phyloP scores from a whole-genome alignment of 208 protist species.

The Leishmania guyanensis region DNA sequence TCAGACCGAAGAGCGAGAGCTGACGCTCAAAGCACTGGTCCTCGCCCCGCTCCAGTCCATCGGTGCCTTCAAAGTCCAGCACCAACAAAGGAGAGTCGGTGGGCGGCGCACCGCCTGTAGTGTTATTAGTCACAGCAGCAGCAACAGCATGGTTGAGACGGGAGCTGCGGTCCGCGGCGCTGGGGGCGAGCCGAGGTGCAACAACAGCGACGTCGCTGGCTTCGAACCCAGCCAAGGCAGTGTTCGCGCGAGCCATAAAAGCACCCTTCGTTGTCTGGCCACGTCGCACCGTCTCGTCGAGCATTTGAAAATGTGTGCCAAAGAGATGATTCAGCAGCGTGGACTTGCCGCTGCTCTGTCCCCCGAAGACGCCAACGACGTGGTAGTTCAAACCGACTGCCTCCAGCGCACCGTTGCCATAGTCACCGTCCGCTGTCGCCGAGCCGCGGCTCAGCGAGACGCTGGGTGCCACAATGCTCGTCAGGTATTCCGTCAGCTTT shows the following conservation, averaged over 20 bases:
- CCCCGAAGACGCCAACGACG: slow-evolving; percentile 95
- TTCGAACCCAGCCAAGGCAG: slow-evolving; percentile 29
- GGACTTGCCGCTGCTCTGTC: slow-evolving; percentile 97
- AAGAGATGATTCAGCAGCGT: slow-evolving; percentile 98
- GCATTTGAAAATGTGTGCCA: slow-evolving; percentile 93
- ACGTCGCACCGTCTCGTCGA: slow-evolving; percentile 88
- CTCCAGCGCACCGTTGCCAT: not conserved
- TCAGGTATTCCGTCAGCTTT: slow-evolving; percentile 56
- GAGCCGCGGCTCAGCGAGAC: not conserved
- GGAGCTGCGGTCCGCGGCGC: slow-evolving; percentile 18
- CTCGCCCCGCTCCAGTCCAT: slow-evolving; percentile 96
- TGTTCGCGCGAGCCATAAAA: slow-evolving; percentile 62
- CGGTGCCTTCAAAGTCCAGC: slow-evolving; percentile 98
- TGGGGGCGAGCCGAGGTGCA: not conserved
- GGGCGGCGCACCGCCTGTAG: not conserved
- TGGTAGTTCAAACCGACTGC: slow-evolving; percentile 72
- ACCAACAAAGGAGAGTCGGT: slow-evolving; percentile 78
- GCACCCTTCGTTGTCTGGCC: slow-evolving; percentile 96
- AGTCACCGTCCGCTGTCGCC: not conserved
- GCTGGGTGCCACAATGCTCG: slow-evolving; percentile 8
- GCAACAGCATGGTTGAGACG: slow-evolving; percentile 17
- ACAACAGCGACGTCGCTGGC: not conserved
- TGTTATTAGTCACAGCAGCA: slow-evolving; percentile 8
- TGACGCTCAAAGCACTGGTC: slow-evolving; percentile 97
- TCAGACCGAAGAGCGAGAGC: slow-evolving; percentile 96